Conservation (phyloP, 129 eudicot species). For the Erigeron canadensis region DNA sequence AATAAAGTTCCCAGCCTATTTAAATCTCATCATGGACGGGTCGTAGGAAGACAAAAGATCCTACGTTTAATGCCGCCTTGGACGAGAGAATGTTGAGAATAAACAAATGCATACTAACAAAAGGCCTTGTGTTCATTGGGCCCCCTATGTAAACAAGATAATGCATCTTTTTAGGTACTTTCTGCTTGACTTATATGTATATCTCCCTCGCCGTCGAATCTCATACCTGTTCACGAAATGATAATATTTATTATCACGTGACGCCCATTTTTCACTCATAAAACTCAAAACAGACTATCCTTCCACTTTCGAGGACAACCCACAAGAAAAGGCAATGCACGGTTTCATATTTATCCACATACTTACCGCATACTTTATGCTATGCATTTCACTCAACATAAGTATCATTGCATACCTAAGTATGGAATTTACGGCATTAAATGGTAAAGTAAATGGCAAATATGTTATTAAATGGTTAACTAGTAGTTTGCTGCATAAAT, state of each 20-base stretch:
- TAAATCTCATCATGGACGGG: slow-evolving; percentile 18
- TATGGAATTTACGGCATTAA: too few relatives aligned
- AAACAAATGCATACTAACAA: slow-evolving; percentile 34
- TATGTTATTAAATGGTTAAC: too few relatives aligned
- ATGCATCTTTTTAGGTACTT: slow-evolving; percentile 12
- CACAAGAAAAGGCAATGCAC: too few relatives aligned
- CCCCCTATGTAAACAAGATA: slow-evolving; percentile 32
- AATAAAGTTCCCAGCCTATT: not conserved
- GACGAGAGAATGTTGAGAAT: slow-evolving; percentile 15
- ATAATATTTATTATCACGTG: slow-evolving; percentile 4
- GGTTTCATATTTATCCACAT: too few relatives aligned
- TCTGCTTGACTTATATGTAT: slow-evolving; percentile 25
- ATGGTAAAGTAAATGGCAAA: too few relatives aligned
- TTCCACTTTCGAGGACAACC: not conserved
- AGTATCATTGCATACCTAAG: too few relatives aligned
- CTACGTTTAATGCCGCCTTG: slow-evolving; percentile 18
- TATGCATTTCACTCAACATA: too few relatives aligned
- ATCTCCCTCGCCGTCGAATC: not conserved
- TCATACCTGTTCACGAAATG: slow-evolving; percentile 8
- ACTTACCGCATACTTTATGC: too few relatives aligned
- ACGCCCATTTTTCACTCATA: not conserved
- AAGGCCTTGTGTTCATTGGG: slow-evolving; percentile 30
- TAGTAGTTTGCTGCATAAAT: too few relatives aligned
- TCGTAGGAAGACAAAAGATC: slow-evolving; percentile 14
- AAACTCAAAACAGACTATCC: not conserved